Conservation (phyloP, 345 rosid species). For the Populus davidiana region DNA sequence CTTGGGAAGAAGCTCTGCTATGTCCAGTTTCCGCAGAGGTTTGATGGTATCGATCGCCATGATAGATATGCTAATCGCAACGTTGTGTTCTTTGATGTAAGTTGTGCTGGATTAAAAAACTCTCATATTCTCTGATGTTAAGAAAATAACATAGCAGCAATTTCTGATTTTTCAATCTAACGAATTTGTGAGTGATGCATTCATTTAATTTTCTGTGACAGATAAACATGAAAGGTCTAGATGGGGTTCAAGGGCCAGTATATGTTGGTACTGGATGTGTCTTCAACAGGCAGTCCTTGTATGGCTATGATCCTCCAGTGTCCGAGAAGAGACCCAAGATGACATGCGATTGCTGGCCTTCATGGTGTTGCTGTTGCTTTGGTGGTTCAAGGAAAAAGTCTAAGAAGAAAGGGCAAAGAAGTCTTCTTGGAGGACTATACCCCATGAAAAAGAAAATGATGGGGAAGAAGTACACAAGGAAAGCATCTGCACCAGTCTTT, state of each 20-base stretch:
- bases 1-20: conserved; percentile 95
- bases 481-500: conserved; percentile 52
- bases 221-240: conserved; percentile 93
- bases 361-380: conserved; percentile 93
- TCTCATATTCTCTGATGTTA: background rate
- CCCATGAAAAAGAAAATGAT: conserved; percentile 66
- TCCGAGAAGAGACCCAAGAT: conserved; percentile 85
- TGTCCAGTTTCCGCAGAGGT: conserved; percentile 95
- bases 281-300: conserved; percentile 87
- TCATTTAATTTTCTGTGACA: conserved; percentile 15
- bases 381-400: conserved; percentile 76
- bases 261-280: conserved; percentile 97
- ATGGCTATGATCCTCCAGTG: conserved; percentile 89
- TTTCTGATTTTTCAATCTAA: background rate
- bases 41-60: conserved; percentile 90
- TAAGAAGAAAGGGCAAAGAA: conserved; percentile 65
- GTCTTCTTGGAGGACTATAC: conserved; percentile 51
- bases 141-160: background rate
- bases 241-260: conserved; percentile 94
- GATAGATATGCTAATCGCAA: conserved; percentile 95
- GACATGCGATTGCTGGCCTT: conserved; percentile 99
- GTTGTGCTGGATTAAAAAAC: conserved; percentile 2
- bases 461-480: conserved; percentile 63
- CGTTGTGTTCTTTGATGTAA: conserved; percentile 90
- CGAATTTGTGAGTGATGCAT: background rate